Evolutionary conservation across 306 rosid species (phyloP), one percentile per base, ranked within the genome.

Genomic region (Abrus precatorius): DNA sequence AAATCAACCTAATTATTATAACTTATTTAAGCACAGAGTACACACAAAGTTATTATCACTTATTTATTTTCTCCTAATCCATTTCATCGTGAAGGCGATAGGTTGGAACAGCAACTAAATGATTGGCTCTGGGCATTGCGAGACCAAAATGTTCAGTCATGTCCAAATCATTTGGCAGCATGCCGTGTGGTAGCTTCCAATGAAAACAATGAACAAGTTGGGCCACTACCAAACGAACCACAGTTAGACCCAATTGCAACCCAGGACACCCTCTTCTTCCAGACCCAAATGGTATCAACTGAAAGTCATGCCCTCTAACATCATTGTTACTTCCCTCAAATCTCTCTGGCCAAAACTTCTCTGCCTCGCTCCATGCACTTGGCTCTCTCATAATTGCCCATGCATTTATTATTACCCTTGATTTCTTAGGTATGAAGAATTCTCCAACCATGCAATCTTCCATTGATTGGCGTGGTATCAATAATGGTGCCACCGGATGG

Each of bases 401-500:
- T 55, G 85, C 87, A 69, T 86, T 83, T 20, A 83, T 8, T 53
- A 83, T 76, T 8, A 83, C 13, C 34, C 75, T 76, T 4, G 85
- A 84, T 3, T 87, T 77, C 12, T 61, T 29, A 3, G 94, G 94
- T 62, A 92, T 87, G 82, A 88, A 81, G 47, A 48, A 87, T 0
- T 85, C 89, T 32, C 82, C 83, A 6, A 92, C 84, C 0, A 8
- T 63, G 75, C 93, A 89, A 30, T 89, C 93, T 52, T 92, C 89
- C 0, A 30, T 48, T 1, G 93, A 83, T 48, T 85, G 72, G 72
- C 86, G 91, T 33, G 97, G 97, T 28, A 89, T 2, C 54, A 89
- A 64, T 28, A 92, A 68, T 6, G 97, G 97, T 38, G 55, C 93
- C 45, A 85, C 85, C 3, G 97, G 92, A 73, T 90, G 97, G 9